These are phyloP conservation scores for Eucalyptus cloeziana DNA, from an alignment of 345 rosid species.

Conservation along the genomic window DNA sequence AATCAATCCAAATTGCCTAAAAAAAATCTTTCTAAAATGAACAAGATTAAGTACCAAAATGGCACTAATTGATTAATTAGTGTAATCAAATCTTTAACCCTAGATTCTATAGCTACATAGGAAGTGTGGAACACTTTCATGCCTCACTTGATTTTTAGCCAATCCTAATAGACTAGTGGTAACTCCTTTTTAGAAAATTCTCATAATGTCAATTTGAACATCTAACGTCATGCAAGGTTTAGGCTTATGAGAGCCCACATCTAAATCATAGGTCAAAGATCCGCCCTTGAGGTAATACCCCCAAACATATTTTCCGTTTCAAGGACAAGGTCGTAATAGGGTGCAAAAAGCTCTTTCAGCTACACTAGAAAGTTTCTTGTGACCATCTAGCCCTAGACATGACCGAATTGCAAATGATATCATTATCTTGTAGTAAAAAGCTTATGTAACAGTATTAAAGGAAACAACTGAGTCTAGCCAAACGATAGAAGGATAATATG, in stretches of 20 bases:
- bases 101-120: accelerated
- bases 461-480: not conserved
- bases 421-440: not conserved
- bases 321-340: accelerated
- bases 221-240: too few species aligned
- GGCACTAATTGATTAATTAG: accelerated
- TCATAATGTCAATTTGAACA: too few species aligned
- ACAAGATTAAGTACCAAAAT: too few species aligned
- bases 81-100: too few species aligned
- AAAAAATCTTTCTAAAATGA: too few species aligned
- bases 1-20: too few species aligned
- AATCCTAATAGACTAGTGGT: too few species aligned
- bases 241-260: accelerated
- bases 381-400: not conserved
- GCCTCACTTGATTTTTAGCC: too few species aligned
- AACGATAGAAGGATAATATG: not conserved
- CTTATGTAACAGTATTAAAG: not conserved
- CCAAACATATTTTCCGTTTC: accelerated
- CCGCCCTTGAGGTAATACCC: accelerated
- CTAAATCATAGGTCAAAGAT: too few species aligned
- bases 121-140: too few species aligned
- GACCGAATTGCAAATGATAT: not conserved
- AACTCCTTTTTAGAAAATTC: too few species aligned
- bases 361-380: not conserved
- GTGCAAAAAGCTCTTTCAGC: not conserved